A percentile compares a stretch with the other conserved stretches of the same genome.
These are phyloP conservation scores for Fusarium continuum DNA, from an alignment of 2,329 filamentous ascomycete genomes.

Conservation along the genomic window DNA sequence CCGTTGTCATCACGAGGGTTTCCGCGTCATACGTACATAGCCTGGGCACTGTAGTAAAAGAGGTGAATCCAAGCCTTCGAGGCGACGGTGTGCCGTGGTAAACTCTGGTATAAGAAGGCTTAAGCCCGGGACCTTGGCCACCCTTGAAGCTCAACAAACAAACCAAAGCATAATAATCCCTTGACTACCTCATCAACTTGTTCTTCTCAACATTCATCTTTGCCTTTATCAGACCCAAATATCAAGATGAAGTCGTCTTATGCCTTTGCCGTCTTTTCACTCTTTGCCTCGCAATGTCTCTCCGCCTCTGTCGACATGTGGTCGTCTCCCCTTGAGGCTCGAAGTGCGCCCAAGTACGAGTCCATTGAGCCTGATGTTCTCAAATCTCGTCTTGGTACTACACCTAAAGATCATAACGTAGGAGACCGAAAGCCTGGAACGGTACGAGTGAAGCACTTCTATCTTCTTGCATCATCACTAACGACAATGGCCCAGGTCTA, in stretches of 20 bases:
- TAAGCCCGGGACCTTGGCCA: conserved; percentile 1
- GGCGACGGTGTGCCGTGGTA: not conserved
- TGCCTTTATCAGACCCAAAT: not conserved
- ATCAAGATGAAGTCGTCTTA: conserved; percentile 30
- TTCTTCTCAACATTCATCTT: not conserved
- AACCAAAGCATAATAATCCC: not conserved
- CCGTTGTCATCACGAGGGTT: conserved; percentile 25
- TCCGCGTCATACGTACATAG: conserved; percentile 33
- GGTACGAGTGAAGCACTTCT: conserved; percentile 10
- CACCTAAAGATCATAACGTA: conserved; percentile 24
- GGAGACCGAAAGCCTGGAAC: conserved; percentile 26
- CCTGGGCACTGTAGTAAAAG: no score
- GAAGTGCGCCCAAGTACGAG: conserved; percentile 20
- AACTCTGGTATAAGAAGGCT: conserved; percentile 25
- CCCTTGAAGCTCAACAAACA: not conserved
- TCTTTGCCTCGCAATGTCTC: conserved; percentile 20
- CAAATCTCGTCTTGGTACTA: conserved; percentile 35
- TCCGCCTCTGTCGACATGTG: conserved; percentile 39
- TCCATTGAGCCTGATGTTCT: conserved; percentile 34
- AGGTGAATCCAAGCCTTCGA: not conserved
- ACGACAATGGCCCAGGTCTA: conserved; percentile 34
- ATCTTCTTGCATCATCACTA: not conserved
- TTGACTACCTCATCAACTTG: not conserved
- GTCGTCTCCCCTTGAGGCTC: conserved; percentile 29
- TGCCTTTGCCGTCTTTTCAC: conserved; percentile 15